These are phyloP conservation scores for Fonsecaea nubica DNA, from an alignment of 2,329 filamentous ascomycete species.

Conservation along the genomic window DNA sequence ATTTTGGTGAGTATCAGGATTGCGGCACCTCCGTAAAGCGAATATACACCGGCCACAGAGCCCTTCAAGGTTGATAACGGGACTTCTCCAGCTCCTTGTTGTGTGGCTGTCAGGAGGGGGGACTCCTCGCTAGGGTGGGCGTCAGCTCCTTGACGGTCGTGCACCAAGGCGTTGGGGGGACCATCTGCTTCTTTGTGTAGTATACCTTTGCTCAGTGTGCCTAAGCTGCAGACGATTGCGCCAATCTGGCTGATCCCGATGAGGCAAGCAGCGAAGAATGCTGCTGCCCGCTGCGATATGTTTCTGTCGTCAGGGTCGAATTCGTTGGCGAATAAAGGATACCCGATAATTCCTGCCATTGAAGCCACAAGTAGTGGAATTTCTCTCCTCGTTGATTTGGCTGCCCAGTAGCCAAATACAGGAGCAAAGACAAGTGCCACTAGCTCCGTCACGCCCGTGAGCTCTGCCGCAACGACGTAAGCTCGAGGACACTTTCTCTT, in stretches of 20 bases:
- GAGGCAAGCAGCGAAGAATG: conserved; percentile 78
- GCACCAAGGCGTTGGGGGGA: conserved; percentile 9
- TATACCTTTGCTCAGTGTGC: conserved; percentile 81
- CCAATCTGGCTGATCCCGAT: conserved; percentile 95
- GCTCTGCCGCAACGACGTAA: conserved; percentile 83
- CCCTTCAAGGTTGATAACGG: conserved; percentile 75
- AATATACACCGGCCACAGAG: conserved; percentile 93
- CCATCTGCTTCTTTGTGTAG: conserved; percentile 54
- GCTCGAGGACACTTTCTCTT: conserved; percentile 85
- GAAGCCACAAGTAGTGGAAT: conserved; percentile 76
- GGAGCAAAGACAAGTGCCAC: conserved; percentile 85
- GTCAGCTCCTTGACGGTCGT: background rate
- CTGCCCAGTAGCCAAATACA: conserved; percentile 84
- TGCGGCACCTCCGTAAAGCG: conserved; percentile 84
- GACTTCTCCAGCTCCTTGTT: conserved; percentile 28
- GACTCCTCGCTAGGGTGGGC: conserved; percentile 7
- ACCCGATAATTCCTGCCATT: conserved; percentile 76
- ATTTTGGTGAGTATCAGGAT: conserved; percentile 91
- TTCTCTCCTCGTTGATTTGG: conserved; percentile 70
- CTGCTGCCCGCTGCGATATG: conserved; percentile 68
- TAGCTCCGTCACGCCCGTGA: conserved; percentile 89
- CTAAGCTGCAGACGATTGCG: conserved; percentile 94
- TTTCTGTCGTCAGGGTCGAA: conserved; percentile 76
- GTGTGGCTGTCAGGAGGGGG: conserved; percentile 20
- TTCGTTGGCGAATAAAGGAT: conserved; percentile 76